Base-by-base conservation (phyloP, 2,329 filamentous ascomycete genomes). In the Sphaerulina vaccinii region DNA sequence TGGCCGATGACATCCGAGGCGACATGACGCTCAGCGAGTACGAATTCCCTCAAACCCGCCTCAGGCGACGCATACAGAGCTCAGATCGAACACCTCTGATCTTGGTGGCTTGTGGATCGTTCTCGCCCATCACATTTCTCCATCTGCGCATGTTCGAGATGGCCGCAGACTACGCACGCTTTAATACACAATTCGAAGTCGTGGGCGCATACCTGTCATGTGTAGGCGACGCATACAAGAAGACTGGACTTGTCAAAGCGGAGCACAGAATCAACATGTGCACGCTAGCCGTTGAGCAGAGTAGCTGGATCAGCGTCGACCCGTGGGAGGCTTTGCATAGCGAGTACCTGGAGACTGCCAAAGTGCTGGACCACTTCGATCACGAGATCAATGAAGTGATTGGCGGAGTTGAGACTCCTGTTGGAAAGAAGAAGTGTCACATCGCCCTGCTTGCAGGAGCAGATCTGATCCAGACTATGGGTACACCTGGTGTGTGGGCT, bases 61-160 rank as follows among this genome's bases (percentile, higher is more conserved):
- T 88, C 44, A 76, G 78, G 68, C 77, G 75, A 56, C 74, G 74
- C 37, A 77, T 84, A 56, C 77, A 73, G 44, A 76, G 83, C 57
- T 69, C 79, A 23, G 71, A 74, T 55, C 81, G 79, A 66, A 82
- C 76, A 23, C 84, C 85, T 11, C 75, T 88, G 35, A 81, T 87
- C 6, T 78, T 87, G 48, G 83, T 87, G 46, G 84, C 84, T 41
- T 88, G 85, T 63, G 85, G 82, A 44, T 82, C 79, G 64, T 72
- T 67, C 65, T 68, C 58, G 47, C 64, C 69, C 42, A 64, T 71
- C 62, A 68, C 66, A 48, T 87, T 87, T 65, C 78, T 90, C 22
- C 88, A 92, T 67, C 74, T 93, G 57, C 85, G 88, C 67, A 92
- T 95, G 86, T 92, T 93, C 66, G 87, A 90, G 65, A 90, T 95